These are phyloP conservation scores for Polyrhizophydium stewartii DNA, from an alignment of 371 early-diverging fungal genomes.

Conservation along the genomic window DNA sequence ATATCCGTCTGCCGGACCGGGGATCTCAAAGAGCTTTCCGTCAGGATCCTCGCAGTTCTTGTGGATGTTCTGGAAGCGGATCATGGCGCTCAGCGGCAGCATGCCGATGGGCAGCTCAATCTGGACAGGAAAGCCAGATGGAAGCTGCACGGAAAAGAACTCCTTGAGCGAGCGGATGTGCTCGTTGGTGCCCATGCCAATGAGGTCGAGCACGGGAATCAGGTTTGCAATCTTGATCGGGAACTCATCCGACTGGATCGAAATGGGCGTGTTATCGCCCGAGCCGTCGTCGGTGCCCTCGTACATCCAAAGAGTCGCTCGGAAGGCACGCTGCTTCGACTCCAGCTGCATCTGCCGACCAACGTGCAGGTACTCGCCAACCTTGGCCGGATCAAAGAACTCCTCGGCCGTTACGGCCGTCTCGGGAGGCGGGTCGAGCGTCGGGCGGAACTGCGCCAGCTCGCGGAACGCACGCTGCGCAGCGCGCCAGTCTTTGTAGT, in stretches of 20 bases:
- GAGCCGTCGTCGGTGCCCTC: conserved; percentile 9
- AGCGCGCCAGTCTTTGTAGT: neutral
- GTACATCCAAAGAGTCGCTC: conserved; percentile 42
- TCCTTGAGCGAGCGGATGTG: conserved; percentile 32
- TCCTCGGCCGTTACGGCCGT: conserved; percentile 12
- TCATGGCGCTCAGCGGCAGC: conserved; percentile 28
- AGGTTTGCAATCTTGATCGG: conserved; percentile 29
- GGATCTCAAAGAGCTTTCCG: conserved; percentile 24
- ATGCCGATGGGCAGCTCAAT: conserved; percentile 39
- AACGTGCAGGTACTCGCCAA: conserved; percentile 15
- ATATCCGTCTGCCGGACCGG: conserved; percentile 34
- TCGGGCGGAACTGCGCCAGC: conserved; percentile 17
- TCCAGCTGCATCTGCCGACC: conserved; percentile 23
- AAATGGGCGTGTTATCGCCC: conserved; percentile 3
- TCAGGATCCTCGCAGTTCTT: conserved; percentile 11
- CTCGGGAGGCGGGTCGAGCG: conserved; percentile 21
- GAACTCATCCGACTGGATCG: conserved; percentile 26
- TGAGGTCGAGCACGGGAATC: conserved; percentile 29
- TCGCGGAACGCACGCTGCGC: conserved; percentile 6
- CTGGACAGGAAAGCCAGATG: conserved; percentile 40
- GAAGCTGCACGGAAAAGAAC: conserved; percentile 33
- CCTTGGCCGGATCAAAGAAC: conserved; percentile 12
- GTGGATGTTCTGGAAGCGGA: conserved; percentile 33
- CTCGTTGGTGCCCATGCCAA: conserved; percentile 31
- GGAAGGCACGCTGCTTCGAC: conserved; percentile 8